Base-by-base conservation (phyloP, 2,329 filamentous ascomycete genomes). In the Penicillium sp. region DNA sequence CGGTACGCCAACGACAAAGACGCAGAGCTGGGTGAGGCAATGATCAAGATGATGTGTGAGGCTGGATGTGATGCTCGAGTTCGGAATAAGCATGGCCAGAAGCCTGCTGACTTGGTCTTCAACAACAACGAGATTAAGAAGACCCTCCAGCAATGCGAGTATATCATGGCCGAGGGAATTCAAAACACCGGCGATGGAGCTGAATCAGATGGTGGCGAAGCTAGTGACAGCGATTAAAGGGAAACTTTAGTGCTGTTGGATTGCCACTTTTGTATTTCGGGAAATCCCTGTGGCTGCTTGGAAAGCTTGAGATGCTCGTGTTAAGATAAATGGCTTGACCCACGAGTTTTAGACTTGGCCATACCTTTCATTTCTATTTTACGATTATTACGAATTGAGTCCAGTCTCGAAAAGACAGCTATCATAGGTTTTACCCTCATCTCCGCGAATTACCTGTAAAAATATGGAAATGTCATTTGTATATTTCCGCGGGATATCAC, bases 1-100 rank as follows among this genome's bases (percentile, higher is more conserved):
- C 72, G 71, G 43, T 78, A 71, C 59, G 75, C 76, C 61, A 78
- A 76, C 52, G 76, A 79, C 43, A 76, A 77, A 55, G 74, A 78
- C 49, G 55, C 70, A 23, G 68, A 74, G 29, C 55, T 78, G 7
- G 76, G 76, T 11, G 59, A 69, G 23, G 74, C 71, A 30, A 78
- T 79, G 76, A 71, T 77, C 56, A 73, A 74, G 58, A 79, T 79
- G 76, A 76, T 78, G 71, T 75, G 76, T 54, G 76, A 79, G 43
- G 76, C 76, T 26, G 76, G 76, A 41, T 78, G 75, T 53, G 76
- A 78, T 61, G 76, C 76, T 8, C 72, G 77, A 34, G 74, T 79
- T 51, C 70, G 73, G 57, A 79, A 80, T 60, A 77, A 77, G 60
- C 73, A 76, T 49, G 72, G 74, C 27, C 73, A 77, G 49, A 79